Conservation (phyloP, 1,284 basidiomycete genomes). For the Fistulinella cinereoalba region DNA sequence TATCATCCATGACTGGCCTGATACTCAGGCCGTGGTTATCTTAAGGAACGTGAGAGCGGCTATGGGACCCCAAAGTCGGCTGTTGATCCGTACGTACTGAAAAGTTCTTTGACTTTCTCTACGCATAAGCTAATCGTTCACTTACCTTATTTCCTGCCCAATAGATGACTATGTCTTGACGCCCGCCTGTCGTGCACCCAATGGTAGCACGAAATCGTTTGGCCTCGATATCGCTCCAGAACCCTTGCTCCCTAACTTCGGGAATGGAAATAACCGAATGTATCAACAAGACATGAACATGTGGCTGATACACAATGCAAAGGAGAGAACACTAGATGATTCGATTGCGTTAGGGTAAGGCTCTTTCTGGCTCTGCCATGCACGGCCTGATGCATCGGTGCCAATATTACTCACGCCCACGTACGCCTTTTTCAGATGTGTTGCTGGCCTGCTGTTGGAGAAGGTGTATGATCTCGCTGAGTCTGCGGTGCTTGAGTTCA, state of each 20-base stretch:
- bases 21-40: constrained; percentile 20
- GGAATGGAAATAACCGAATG: constrained; percentile 18
- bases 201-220: constrained; percentile 1
- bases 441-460: constrained; percentile 22
- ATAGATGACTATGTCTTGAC: constrained; percentile 24
- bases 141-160: background rate
- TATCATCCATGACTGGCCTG: constrained; percentile 29
- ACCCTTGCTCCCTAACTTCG: constrained; percentile 32
- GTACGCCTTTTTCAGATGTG: constrained; percentile 7
- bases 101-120: background rate
- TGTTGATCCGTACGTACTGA: constrained; percentile 26
- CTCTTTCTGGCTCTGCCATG: background rate
- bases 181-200: constrained; percentile 4
- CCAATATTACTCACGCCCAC: no score
- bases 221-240: constrained; percentile 23
- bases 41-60: constrained; percentile 19
- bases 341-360: constrained; percentile 20
- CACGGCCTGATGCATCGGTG: no score
- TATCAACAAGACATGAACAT: constrained; percentile 32
- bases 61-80: constrained; percentile 25
- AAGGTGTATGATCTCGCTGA: constrained; percentile 28
- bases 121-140: background rate
- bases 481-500: constrained; percentile 27
- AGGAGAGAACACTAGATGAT: constrained; percentile 26
- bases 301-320: constrained; percentile 26